Evolutionary conservation across 169 alveolate genomes (phyloP).

Genomic region (Besnoitia besnoiti): DNA sequence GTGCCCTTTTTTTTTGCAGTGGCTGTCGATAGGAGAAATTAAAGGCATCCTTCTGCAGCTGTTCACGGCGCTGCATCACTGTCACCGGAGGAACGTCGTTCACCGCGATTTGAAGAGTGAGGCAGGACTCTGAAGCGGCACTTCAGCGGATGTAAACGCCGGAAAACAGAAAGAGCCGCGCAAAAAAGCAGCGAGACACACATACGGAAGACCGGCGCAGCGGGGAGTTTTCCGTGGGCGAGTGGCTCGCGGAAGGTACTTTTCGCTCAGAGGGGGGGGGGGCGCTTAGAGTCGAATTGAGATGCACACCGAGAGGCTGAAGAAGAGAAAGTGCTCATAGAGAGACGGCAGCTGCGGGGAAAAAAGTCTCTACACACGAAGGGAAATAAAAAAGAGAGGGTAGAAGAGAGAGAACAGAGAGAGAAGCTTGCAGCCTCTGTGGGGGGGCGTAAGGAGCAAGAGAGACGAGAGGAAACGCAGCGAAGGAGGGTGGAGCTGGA

Average conservation of each 20-base stretch:
- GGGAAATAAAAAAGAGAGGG: no score
- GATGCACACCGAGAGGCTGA: no score
- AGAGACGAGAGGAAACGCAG: neutral
- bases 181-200: neutral
- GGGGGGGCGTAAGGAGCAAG: neutral
- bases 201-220: neutral
- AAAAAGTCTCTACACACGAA: no score
- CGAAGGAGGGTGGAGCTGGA: neutral
- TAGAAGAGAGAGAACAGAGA: neutral
- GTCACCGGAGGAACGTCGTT: constrained; percentile 86
- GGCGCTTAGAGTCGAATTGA: no score
- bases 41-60: constrained; percentile 84
- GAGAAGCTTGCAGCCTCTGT: neutral
- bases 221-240: no score
- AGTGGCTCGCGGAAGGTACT: no score
- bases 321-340: no score
- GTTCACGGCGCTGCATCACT: constrained; percentile 85
- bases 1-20: constrained; percentile 4
- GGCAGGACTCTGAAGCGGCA: no score
- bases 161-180: neutral
- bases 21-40: constrained; percentile 82
- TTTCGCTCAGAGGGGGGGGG: no score
- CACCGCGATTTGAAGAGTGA: constrained; percentile 92
- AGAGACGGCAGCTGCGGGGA: no score
- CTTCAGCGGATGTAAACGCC: no score